phyloP scores from a whole-genome alignment of 371 early-diverging fungal species.

The Catenaria anguillulae region DNA sequence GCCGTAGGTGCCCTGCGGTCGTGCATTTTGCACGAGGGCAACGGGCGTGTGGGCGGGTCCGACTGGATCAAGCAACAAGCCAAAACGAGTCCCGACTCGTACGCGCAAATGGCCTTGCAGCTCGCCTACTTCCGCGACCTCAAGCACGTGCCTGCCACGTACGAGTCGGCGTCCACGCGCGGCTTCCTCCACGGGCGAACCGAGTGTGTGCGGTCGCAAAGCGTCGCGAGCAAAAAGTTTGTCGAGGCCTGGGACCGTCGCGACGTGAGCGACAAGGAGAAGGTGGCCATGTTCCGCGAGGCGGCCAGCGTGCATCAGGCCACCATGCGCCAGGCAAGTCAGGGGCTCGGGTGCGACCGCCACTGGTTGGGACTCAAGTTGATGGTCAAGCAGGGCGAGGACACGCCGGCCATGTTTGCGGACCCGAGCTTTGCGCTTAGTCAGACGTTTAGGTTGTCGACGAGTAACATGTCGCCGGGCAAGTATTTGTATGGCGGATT shows the following conservation, averaged over 20 bases:
- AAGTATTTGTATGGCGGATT: constrained; percentile 58
- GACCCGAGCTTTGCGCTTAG: constrained; percentile 46
- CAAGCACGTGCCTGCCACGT: constrained; percentile 44
- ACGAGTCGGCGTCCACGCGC: constrained; percentile 65
- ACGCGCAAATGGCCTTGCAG: constrained; percentile 64
- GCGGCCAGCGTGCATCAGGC: constrained; percentile 45
- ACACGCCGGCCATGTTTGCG: constrained; percentile 40
- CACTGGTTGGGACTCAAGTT: constrained; percentile 58
- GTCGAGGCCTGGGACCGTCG: constrained; percentile 42
- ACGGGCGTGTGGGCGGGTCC: constrained; percentile 41
- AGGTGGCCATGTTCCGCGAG: constrained; percentile 34
- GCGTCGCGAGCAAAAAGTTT: constrained; percentile 49
- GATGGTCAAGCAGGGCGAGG: constrained; percentile 35
- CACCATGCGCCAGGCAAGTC: constrained; percentile 47
- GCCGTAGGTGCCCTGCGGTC: constrained; percentile 55
- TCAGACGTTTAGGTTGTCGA: constrained; percentile 44
- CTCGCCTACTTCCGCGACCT: constrained; percentile 51
- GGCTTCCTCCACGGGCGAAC: constrained; percentile 64
- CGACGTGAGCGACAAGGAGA: constrained; percentile 34
- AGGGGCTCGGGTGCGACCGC: constrained; percentile 63
- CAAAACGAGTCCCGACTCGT: constrained; percentile 57
- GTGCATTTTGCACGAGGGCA: constrained; percentile 45
- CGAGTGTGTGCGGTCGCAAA: constrained; percentile 63
- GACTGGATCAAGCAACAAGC: constrained; percentile 61
- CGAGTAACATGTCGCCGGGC: constrained; percentile 58